These are phyloP conservation scores for Arthroderma sp. DNA, from an alignment of 2,329 filamentous ascomycete species.

Conservation along the genomic window DNA sequence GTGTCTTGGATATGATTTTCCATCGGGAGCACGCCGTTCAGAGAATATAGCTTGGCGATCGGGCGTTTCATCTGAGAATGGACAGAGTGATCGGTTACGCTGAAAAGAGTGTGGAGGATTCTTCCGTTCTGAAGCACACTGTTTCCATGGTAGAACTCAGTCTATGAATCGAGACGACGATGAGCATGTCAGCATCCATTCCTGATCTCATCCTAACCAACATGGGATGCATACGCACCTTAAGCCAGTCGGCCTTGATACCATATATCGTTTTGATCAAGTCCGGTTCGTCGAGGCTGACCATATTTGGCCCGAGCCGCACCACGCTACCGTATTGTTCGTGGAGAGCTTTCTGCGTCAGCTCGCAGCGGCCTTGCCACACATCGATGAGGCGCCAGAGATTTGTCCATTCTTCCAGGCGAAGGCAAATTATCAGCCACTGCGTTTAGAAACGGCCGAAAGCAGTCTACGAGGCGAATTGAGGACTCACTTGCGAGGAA, in stretches of 20 bases:
- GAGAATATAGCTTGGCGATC: too few relatives aligned
- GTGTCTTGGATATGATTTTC: too few relatives aligned
- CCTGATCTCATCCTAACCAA: too few relatives aligned
- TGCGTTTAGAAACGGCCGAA: too few relatives aligned
- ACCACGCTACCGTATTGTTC: conserved; percentile 60
- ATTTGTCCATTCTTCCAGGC: conserved; percentile 35
- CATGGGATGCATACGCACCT: conserved; percentile 9
- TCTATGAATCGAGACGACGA: not conserved
- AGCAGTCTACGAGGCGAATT: too few relatives aligned
- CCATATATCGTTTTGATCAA: conserved; percentile 66
- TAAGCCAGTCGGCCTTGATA: conserved; percentile 46
- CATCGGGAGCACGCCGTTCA: too few relatives aligned
- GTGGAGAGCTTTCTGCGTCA: conserved; percentile 55
- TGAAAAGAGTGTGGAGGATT: too few relatives aligned
- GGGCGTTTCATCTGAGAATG: too few relatives aligned
- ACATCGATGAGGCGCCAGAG: conserved; percentile 65
- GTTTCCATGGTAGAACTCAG: not conserved
- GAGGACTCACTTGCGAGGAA: too few relatives aligned
- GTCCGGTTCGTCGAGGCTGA: conserved; percentile 61
- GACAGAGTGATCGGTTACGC: too few relatives aligned
- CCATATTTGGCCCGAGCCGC: conserved; percentile 56
- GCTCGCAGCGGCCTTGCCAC: conserved; percentile 48
- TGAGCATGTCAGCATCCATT: too few relatives aligned
- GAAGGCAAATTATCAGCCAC: too few relatives aligned
- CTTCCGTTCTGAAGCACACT: not conserved